A percentile compares a stretch with the other conserved stretches of the same genome.
phyloP scores from a whole-genome alignment of 352 stramenopile genomes.

The Blastocystis sp. region DNA sequence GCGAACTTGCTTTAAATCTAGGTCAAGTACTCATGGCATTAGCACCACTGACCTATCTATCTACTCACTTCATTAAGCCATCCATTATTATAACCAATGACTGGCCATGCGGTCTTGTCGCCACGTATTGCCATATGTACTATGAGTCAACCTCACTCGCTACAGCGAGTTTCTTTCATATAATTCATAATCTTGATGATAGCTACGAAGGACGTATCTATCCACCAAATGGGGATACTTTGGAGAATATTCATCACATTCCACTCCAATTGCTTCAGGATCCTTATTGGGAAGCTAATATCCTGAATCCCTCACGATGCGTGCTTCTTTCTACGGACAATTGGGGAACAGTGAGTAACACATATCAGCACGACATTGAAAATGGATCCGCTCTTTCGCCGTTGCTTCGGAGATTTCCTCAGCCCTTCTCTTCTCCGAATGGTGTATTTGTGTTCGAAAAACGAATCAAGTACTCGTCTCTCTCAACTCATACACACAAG shows the following conservation, averaged over 20 bases:
- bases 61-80: neutral
- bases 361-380: conserved; percentile 61
- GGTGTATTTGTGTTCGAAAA: conserved; percentile 60
- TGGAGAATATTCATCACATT: conserved; percentile 50
- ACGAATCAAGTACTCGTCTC: neutral
- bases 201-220: conserved; percentile 63
- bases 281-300: conserved; percentile 58
- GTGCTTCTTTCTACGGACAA: conserved; percentile 62
- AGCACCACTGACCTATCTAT: conserved; percentile 24
- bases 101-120: conserved; percentile 62
- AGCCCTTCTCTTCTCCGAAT: conserved; percentile 63
- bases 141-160: neutral
- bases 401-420: conserved; percentile 53
- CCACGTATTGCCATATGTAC: conserved; percentile 60
- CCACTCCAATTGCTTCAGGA: conserved; percentile 60
- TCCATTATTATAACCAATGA: conserved; percentile 62
- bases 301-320: conserved; percentile 63
- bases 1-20: neutral
- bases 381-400: conserved; percentile 47
- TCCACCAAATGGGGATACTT: conserved; percentile 34
- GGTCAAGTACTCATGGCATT: conserved; percentile 51
- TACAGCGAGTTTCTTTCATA: conserved; percentile 63
- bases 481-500: conserved; percentile 56
- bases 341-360: conserved; percentile 62
- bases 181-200: conserved; percentile 63